Conservation (phyloP, 78 protist species). For the Neovahlkampfia damariscottae region DNA sequence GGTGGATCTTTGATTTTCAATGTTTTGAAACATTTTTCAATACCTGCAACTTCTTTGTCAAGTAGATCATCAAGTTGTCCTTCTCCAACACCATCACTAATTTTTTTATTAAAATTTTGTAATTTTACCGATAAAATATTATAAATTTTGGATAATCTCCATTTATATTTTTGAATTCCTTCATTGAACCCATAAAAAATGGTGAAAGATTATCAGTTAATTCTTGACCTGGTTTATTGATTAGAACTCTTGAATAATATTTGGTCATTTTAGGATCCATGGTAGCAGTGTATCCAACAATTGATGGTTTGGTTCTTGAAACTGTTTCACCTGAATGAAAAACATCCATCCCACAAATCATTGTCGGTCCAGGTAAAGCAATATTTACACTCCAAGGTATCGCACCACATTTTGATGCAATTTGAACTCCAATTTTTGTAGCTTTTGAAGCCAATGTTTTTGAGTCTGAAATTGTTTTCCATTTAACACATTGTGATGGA, state of each 20-base stretch:
- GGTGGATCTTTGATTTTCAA: background rate
- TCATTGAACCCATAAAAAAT: background rate
- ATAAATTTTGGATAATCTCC: conserved; percentile 18
- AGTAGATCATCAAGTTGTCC: conserved; percentile 28
- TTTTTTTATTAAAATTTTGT: too few species aligned
- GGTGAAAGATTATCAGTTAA: background rate
- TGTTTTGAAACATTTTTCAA: background rate
- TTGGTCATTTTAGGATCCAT: background rate
- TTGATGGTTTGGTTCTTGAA: background rate
- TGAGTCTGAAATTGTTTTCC: background rate
- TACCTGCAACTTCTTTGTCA: background rate
- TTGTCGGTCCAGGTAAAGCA: background rate
- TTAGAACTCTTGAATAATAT: background rate
- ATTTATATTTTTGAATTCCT: background rate
- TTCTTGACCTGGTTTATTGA: background rate
- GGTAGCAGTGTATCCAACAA: background rate
- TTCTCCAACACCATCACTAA: conserved; percentile 60
- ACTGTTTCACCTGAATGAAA: background rate
- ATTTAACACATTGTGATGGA: background rate
- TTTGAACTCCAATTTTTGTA: background rate
- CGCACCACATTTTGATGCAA: background rate
- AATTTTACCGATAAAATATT: conserved; percentile 38
- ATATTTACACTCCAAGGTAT: background rate
- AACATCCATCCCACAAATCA: background rate
- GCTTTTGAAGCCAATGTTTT: background rate